These are phyloP conservation scores for Termitomyces sp. DNA, from an alignment of 768 basidiomycete species.

Conservation along the genomic window DNA sequence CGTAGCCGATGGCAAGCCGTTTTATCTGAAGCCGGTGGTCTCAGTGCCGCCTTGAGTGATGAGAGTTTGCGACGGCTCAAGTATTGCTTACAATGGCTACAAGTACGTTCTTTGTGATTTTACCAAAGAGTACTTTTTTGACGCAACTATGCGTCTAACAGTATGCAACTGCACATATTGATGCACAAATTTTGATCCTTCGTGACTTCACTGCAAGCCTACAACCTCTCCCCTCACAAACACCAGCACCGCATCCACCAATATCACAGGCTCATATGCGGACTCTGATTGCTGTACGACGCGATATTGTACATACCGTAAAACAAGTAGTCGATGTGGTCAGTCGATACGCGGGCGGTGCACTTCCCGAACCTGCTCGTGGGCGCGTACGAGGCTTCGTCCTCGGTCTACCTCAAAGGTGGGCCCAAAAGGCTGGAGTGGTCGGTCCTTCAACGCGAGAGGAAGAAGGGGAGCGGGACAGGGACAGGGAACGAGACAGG, in stretches of 20 bases:
- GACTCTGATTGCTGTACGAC: constrained; percentile 70
- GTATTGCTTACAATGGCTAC: constrained; percentile 87
- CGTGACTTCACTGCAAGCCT: constrained; percentile 80
- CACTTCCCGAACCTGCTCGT: constrained; percentile 82
- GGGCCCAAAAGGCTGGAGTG: constrained; percentile 50
- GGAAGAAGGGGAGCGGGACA: constrained; percentile 19
- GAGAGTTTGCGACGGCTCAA: constrained; percentile 85
- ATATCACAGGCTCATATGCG: constrained; percentile 49
- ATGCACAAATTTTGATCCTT: constrained; percentile 80
- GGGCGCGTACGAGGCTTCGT: constrained; percentile 73
- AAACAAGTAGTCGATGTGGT: constrained; percentile 88
- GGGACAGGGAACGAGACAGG: constrained; percentile 18
- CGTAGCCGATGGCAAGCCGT: constrained; percentile 87
- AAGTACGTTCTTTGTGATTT: constrained; percentile 44
- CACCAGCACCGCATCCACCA: constrained; percentile 26
- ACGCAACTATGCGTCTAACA: constrained; percentile 23
- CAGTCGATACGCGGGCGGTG: constrained; percentile 79
- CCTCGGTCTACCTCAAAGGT: constrained; percentile 75
- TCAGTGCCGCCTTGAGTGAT: constrained; percentile 86
- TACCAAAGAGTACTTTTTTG: background rate
- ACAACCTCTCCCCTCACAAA: constrained; percentile 42
- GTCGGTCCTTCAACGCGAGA: constrained; percentile 7
- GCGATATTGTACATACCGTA: constrained; percentile 85
- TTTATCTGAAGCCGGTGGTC: constrained; percentile 81
- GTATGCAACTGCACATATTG: constrained; percentile 88